Percentiles rank a stretch among this genome's conserved stretches.
Conservation (phyloP, 345 rosid genomes). For the Clausena lansium region DNA sequence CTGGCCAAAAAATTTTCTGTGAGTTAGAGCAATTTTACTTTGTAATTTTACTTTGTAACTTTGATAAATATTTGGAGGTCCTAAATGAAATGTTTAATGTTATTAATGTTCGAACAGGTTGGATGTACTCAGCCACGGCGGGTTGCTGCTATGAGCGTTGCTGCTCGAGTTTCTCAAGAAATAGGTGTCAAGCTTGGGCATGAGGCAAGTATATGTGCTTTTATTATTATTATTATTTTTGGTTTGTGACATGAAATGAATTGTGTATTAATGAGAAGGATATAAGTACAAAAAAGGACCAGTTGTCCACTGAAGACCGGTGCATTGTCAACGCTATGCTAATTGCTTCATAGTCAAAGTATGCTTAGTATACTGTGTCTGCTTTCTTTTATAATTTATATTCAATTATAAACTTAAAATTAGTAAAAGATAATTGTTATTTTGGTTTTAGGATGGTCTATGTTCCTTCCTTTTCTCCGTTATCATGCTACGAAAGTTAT, state of each 20-base stretch:
- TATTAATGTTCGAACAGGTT: slow-evolving; percentile 43
- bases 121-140: slow-evolving; percentile 94
- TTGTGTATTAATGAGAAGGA: neutral
- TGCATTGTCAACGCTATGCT: neutral
- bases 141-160: slow-evolving; percentile 99
- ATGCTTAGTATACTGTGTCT: neutral
- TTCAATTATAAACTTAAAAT: neutral
- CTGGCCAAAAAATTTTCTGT: neutral
- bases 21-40: neutral
- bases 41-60: no score
- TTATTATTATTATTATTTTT: neutral
- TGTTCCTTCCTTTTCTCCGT: neutral
- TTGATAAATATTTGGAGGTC: neutral
- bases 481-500: neutral
- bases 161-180: slow-evolving; percentile 98
- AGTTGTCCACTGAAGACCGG: neutral
- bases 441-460: neutral
- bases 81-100: neutral
- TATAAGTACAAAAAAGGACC: neutral
- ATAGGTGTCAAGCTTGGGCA: slow-evolving; percentile 99
- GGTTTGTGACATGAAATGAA: neutral
- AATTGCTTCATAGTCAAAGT: neutral
- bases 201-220: slow-evolving; percentile 38
- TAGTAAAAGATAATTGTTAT: neutral
- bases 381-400: neutral